A percentile compares a stretch with the other conserved stretches of the same genome.
Conservation (phyloP, 2,329 filamentous ascomycete genomes). For the Knufia fluminis region DNA sequence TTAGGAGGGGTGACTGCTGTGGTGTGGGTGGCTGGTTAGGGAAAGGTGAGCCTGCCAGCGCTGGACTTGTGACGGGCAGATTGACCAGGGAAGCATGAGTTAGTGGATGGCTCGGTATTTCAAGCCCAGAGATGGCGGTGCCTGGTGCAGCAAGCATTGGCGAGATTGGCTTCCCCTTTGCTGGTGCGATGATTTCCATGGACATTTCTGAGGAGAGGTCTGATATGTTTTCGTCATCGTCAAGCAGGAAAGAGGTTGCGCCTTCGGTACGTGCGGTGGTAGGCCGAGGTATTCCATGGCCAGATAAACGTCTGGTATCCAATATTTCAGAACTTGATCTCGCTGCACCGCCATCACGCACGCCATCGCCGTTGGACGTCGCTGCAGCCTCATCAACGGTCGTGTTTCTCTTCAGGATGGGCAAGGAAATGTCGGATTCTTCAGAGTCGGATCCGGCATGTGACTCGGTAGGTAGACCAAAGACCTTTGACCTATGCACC, state of each 20-base stretch:
- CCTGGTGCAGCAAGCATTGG: conserved; percentile 27
- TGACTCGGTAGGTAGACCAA: conserved; percentile 33
- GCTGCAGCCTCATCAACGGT: background rate
- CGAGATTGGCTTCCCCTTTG: conserved; percentile 26
- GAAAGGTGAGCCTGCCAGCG: conserved; percentile 25
- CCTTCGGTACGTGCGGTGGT: conserved; percentile 22
- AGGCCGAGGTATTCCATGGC: conserved; percentile 19
- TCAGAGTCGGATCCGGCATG: conserved; percentile 49
- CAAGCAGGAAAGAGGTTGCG: conserved; percentile 40
- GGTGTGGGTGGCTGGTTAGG: conserved; percentile 32
- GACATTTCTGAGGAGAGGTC: conserved; percentile 45
- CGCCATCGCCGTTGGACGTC: background rate
- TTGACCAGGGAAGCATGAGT: conserved; percentile 39
- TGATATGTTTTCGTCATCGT: conserved; percentile 47
- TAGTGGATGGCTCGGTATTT: conserved; percentile 36
- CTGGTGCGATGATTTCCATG: conserved; percentile 40
- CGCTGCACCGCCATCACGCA: conserved; percentile 19
- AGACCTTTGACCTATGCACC: conserved; percentile 23
- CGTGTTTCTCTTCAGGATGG: conserved; percentile 51
- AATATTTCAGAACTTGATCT: conserved; percentile 14
- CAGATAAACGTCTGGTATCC: background rate
- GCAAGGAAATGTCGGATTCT: conserved; percentile 67
- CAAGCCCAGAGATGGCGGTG: conserved; percentile 31
- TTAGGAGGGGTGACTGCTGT: conserved; percentile 32
- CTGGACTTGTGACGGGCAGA: conserved; percentile 23